Percentiles rank a stretch among this genome's conserved stretches.
Conservation (phyloP, 2,329 filamentous ascomycete genomes). For the Drechslera avenae region DNA sequence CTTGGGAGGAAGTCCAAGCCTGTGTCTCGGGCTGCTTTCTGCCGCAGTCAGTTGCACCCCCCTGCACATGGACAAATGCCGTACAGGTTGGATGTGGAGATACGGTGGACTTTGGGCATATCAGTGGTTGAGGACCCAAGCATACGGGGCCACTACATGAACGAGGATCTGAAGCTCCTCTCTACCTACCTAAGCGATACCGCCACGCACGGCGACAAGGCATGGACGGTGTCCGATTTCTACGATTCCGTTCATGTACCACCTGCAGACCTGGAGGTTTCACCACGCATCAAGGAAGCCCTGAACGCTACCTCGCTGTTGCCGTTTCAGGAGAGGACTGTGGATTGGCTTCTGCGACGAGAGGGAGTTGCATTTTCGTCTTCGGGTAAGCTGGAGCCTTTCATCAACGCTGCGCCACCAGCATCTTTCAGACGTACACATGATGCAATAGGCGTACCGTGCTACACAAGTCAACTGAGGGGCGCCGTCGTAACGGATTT, state of each 20-base stretch:
- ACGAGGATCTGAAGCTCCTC: slow-evolving; percentile 35
- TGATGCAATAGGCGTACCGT: slow-evolving; percentile 56
- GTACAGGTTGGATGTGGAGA: slow-evolving; percentile 30
- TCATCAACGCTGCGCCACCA: slow-evolving; percentile 32
- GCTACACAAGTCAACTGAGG: slow-evolving; percentile 67
- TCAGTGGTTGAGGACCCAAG: slow-evolving; percentile 34
- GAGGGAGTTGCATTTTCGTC: slow-evolving; percentile 63
- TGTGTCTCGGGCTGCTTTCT: slow-evolving; percentile 32
- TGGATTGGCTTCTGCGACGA: slow-evolving; percentile 71
- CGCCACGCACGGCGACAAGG: slow-evolving; percentile 17
- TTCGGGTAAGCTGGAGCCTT: slow-evolving; percentile 19
- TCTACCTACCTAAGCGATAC: slow-evolving; percentile 29
- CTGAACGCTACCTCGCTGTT: slow-evolving; percentile 59
- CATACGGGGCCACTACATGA: slow-evolving; percentile 21
- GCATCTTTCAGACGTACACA: slow-evolving; percentile 53
- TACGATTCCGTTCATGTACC: slow-evolving; percentile 73
- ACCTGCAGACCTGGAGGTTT: slow-evolving; percentile 45
- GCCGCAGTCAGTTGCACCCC: slow-evolving; percentile 27
- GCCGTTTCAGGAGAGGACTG: slow-evolving; percentile 72
- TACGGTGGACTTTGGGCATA: slow-evolving; percentile 37
- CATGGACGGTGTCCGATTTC: slow-evolving; percentile 63
- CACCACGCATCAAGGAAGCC: slow-evolving; percentile 37
- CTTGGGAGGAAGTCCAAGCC: slow-evolving; percentile 24
- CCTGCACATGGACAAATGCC: slow-evolving; percentile 2
- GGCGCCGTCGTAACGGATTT: slow-evolving; percentile 62